These are phyloP conservation scores for Lagerstroemia speciosa DNA, from an alignment of 345 rosid genomes.

Conservation along the genomic window DNA sequence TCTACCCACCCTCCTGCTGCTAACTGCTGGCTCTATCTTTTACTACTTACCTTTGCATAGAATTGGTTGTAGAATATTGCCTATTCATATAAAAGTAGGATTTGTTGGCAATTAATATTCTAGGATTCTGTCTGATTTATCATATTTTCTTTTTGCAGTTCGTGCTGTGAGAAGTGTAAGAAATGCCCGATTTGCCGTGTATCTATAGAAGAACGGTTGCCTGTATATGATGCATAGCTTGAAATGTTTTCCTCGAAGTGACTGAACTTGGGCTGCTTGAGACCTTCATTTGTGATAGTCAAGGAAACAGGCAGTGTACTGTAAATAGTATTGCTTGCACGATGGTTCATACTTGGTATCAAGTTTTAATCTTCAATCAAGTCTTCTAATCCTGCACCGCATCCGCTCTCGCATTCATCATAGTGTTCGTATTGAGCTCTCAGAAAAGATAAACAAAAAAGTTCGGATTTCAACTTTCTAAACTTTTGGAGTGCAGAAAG, in stretches of 20 bases:
- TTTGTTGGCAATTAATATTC: background rate
- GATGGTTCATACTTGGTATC: background rate
- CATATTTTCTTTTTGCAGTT: conserved; percentile 25
- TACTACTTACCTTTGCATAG: no score
- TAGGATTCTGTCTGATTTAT: background rate
- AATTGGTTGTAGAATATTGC: no score
- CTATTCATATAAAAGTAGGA: background rate
- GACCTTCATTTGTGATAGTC: background rate
- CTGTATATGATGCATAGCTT: conserved; percentile 60
- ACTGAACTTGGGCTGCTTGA: background rate
- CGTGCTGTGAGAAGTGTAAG: conserved; percentile 85
- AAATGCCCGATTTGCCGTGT: conserved; percentile 83
- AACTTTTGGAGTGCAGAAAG: no score
- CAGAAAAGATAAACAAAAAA: no score
- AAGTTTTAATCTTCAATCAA: background rate
- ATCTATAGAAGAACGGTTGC: conserved; percentile 55
- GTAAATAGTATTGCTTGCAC: background rate
- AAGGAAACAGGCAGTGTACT: background rate
- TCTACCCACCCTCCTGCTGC: background rate
- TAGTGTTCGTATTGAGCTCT: background rate
- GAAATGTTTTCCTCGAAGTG: background rate
- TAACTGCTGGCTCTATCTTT: background rate
- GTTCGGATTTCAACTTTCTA: no score
- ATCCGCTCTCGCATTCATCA: background rate
- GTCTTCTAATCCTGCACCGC: background rate